phyloP scores from a whole-genome alignment of 2,329 filamentous ascomycete genomes.

The Zasmidium angulare region DNA sequence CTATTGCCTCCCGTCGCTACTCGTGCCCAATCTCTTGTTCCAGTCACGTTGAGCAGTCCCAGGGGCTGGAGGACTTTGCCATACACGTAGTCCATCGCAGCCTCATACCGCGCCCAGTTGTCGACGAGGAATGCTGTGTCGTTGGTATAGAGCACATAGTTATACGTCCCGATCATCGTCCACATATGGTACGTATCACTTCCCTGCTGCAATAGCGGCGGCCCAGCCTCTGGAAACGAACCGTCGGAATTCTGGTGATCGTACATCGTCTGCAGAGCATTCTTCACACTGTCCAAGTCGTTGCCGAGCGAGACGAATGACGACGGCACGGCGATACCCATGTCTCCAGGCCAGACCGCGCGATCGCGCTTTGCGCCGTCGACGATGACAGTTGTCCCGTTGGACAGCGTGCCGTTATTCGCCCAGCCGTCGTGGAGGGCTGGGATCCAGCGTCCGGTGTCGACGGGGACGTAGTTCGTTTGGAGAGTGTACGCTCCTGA shows the following conservation, averaged over 20 bases:
- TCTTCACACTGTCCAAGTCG: slow-evolving; percentile 48
- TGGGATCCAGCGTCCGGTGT: slow-evolving; percentile 34
- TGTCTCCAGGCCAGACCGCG: slow-evolving; percentile 49
- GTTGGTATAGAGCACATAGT: slow-evolving; percentile 43
- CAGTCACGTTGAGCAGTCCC: slow-evolving; percentile 49
- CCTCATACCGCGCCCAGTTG: slow-evolving; percentile 46
- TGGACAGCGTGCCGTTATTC: slow-evolving; percentile 37
- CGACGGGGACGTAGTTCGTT: slow-evolving; percentile 37
- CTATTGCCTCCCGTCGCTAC: slow-evolving; percentile 52
- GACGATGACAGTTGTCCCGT: slow-evolving; percentile 36
- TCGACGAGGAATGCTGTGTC: slow-evolving; percentile 41
- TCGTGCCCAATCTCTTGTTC: slow-evolving; percentile 48
- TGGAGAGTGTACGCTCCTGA: slow-evolving; percentile 47
- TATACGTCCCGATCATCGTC: slow-evolving; percentile 47
- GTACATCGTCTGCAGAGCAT: slow-evolving; percentile 50
- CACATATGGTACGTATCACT: slow-evolving; percentile 56
- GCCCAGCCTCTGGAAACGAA: slow-evolving; percentile 41
- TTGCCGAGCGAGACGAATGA: slow-evolving; percentile 37
- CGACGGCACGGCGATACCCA: slow-evolving; percentile 51
- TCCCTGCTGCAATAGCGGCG: slow-evolving; percentile 38
- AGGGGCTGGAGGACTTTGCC: slow-evolving; percentile 41
- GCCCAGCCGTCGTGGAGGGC: slow-evolving; percentile 30
- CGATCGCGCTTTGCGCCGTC: slow-evolving; percentile 43
- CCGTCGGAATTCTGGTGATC: slow-evolving; percentile 42
- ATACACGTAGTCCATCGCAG: slow-evolving; percentile 45